Conservation (phyloP, 768 basidiomycete genomes). For the Serendipita sp. region DNA sequence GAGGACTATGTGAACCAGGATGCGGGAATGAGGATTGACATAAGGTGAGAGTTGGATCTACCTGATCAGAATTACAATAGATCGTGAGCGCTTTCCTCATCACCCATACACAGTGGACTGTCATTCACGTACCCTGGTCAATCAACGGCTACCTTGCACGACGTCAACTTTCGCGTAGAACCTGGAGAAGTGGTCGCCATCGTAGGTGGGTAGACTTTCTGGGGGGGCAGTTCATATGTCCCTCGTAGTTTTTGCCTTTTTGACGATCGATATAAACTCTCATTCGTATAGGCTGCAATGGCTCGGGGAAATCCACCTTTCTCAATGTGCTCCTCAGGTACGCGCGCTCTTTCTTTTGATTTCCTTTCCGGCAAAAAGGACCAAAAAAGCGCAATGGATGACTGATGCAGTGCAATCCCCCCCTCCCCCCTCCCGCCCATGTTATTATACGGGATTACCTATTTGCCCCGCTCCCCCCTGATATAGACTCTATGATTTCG, state of each 20-base stretch:
- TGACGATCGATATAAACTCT: not conserved
- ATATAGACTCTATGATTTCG: not conserved
- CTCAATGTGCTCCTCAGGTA: slow-evolving; percentile 2
- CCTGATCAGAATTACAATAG: not conserved
- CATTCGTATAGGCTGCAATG: slow-evolving; percentile 36
- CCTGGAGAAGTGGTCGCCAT: slow-evolving; percentile 73
- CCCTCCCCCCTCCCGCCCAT: too few relatives aligned
- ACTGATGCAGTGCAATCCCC: not conserved
- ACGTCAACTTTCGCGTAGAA: slow-evolving; percentile 52
- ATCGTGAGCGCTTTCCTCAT: not conserved
- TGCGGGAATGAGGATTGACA: slow-evolving; percentile 55
- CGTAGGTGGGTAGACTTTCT: slow-evolving; percentile 28
- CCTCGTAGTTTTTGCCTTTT: too few relatives aligned
- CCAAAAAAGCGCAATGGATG: not conserved
- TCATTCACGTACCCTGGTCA: slow-evolving; percentile 72
- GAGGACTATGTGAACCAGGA: slow-evolving; percentile 27
- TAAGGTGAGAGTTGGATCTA: slow-evolving; percentile 30
- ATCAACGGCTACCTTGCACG: slow-evolving; percentile 44
- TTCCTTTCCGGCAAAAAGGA: not conserved
- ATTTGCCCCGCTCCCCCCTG: too few relatives aligned
- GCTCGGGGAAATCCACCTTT: slow-evolving; percentile 37
- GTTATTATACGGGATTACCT: too few relatives aligned
- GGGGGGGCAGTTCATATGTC: not conserved
- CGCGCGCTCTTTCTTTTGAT: not conserved
- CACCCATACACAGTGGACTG: slow-evolving; percentile 28